phyloP scores from a whole-genome alignment of 176 grass and related monocot genomes.

The Hyparrhenia diplandra region DNA sequence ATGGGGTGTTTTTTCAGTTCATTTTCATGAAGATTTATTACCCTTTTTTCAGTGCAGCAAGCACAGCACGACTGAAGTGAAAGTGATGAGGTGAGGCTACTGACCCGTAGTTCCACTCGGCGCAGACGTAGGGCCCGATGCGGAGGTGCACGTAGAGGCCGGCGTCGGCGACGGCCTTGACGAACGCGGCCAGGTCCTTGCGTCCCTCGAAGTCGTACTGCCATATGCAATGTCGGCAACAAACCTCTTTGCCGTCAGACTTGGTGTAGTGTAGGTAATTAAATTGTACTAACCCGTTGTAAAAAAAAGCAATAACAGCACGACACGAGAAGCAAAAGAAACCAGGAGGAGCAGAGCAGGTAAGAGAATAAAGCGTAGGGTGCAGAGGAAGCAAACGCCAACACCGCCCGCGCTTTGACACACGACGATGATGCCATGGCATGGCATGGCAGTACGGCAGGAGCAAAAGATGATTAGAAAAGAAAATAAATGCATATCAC shows the following conservation, averaged over 20 bases:
- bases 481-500: neutral
- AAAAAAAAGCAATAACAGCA: neutral
- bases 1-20: no score
- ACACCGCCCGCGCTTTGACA: neutral
- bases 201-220: constrained; percentile 99
- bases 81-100: neutral
- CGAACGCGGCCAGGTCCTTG: constrained; percentile 86
- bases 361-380: constrained; percentile 35
- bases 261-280: neutral
- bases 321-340: neutral
- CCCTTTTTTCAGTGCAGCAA: no score
- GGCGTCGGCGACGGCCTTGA: constrained; percentile 81
- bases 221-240: neutral
- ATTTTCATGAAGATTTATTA: neutral
- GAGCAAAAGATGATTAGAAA: neutral
- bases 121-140: constrained; percentile 94
- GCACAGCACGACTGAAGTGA: neutral
- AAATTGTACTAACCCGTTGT: neutral
- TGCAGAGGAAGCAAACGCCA: constrained; percentile 32
- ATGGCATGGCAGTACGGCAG: neutral
- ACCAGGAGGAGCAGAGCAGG: neutral
- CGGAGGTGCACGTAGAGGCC: constrained; percentile 95
- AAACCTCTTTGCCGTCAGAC: neutral
- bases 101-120: constrained; percentile 99
- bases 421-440: neutral